These are phyloP conservation scores for apple (Malus domestica) DNA, from an alignment of 306 rosid species.

Conservation along the genomic window ASM211411v1 NC_041792.1:28823407-28823906, in stretches of 20 bases:
- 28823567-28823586: rapidly evolving
- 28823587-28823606: too few relatives aligned
- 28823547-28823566: rapidly evolving
- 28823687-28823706: conserved; percentile 29
- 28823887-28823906: conserved; percentile 17
- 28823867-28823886: conserved; percentile 23
- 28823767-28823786: conserved; percentile 2
- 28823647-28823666: conserved; percentile 32
- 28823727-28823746: conserved; percentile 35
- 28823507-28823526: rapidly evolving
- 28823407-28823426: too few relatives aligned
- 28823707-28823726: conserved; percentile 37
- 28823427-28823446: background rate
- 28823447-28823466: too few relatives aligned
- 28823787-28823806: conserved; percentile 19
- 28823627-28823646: too few relatives aligned
- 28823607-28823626: too few relatives aligned
- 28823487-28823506: too few relatives aligned
- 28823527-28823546: too few relatives aligned
- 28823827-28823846: background rate
- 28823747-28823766: conserved; percentile 31
- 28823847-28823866: conserved; percentile 1
- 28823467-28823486: too few relatives aligned
- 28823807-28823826: background rate
- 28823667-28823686: conserved; percentile 57